These are phyloP conservation scores for Boletus bicolor DNA, from an alignment of 768 basidiomycete genomes.

Conservation along the genomic window DNA sequence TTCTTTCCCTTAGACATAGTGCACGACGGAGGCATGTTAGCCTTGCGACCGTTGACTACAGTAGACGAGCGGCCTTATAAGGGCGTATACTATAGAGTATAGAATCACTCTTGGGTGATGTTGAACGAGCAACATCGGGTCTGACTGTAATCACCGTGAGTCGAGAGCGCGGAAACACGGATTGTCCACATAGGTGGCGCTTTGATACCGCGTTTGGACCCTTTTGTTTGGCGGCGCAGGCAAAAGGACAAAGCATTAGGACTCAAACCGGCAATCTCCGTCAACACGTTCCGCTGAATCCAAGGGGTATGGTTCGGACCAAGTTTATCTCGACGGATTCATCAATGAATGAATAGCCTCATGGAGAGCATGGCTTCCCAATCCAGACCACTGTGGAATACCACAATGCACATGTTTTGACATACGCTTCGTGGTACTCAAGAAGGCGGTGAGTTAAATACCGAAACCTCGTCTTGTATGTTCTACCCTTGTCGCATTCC, in stretches of 20 bases:
- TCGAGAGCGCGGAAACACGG: not conserved
- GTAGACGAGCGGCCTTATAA: not conserved
- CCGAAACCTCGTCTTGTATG: not conserved
- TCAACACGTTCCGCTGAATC: conserved; percentile 9
- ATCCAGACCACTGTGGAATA: conserved; percentile 17
- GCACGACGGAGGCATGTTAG: not conserved
- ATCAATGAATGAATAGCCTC: conserved; percentile 17
- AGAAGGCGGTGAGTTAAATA: conserved; percentile 26
- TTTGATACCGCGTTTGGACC: no score
- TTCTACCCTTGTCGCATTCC: not conserved
- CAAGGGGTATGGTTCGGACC: conserved; percentile 6
- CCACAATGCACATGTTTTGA: conserved; percentile 22
- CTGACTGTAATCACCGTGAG: conserved; percentile 16
- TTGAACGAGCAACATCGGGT: conserved; percentile 4
- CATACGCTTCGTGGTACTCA: conserved; percentile 2
- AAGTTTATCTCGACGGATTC: conserved; percentile 5
- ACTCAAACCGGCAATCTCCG: conserved; percentile 14
- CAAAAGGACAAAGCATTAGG: conserved; percentile 1
- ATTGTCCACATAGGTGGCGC: not conserved
- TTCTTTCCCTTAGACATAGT: not conserved
- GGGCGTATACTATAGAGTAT: not conserved
- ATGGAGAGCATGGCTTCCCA: conserved; percentile 11
- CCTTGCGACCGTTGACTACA: not conserved
- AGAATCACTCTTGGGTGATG: not conserved
- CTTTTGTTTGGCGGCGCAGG: not conserved